Evolutionary conservation across 2,329 filamentous ascomycete species (phyloP).

Genomic region (Clonostachys chloroleuca): DNA sequence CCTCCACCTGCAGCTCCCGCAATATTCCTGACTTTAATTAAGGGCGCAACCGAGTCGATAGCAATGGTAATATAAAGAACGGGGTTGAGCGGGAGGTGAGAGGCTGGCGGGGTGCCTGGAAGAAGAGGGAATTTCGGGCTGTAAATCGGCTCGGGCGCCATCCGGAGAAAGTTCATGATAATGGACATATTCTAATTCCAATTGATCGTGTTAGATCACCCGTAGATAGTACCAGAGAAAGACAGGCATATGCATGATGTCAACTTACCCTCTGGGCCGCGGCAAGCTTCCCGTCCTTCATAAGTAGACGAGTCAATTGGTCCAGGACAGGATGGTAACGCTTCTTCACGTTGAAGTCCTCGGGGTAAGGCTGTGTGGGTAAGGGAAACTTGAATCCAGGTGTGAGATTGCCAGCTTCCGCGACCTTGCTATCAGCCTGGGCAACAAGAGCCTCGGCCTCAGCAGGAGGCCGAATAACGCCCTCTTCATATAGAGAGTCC

Average conservation of each 20-base stretch:
- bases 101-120: slow-evolving; percentile 70
- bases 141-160: slow-evolving; percentile 71
- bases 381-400: slow-evolving; percentile 72
- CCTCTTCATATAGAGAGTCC: slow-evolving; percentile 34
- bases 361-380: slow-evolving; percentile 62
- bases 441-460: slow-evolving; percentile 19
- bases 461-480: slow-evolving; percentile 28
- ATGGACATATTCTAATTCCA: slow-evolving; percentile 69
- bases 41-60: slow-evolving; percentile 87
- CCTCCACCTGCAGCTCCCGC: slow-evolving; percentile 84
- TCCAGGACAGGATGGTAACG: slow-evolving; percentile 82
- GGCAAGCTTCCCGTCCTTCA: slow-evolving; percentile 87
- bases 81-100: slow-evolving; percentile 83
- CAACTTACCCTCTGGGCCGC: slow-evolving; percentile 76
- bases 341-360: slow-evolving; percentile 62
- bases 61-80: slow-evolving; percentile 85
- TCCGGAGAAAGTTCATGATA: slow-evolving; percentile 81
- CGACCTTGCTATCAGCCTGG: background rate
- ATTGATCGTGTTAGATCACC: background rate
- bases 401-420: background rate
- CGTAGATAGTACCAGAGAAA: background rate
- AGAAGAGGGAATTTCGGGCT: slow-evolving; percentile 68
- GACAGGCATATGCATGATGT: background rate
- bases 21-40: slow-evolving; percentile 74
- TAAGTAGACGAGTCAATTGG: slow-evolving; percentile 86